These are phyloP conservation scores for Cytospora piceae DNA, from an alignment of 2,329 filamentous ascomycete species.

Conservation along the genomic window DNA sequence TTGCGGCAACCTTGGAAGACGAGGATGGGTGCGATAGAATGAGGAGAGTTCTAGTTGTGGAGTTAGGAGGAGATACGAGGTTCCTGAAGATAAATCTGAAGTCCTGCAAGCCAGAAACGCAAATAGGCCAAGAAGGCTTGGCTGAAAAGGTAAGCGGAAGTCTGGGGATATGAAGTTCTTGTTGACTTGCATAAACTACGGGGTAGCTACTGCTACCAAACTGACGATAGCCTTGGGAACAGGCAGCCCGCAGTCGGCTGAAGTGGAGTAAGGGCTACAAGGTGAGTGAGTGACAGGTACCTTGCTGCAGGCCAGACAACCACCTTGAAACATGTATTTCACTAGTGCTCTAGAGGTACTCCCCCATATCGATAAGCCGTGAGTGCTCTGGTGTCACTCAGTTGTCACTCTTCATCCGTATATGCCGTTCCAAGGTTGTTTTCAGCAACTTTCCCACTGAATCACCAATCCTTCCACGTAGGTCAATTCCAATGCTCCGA, in stretches of 20 bases:
- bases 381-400: not conserved
- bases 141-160: not conserved
- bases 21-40: not conserved
- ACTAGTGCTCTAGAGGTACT: not conserved
- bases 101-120: constrained; percentile 14
- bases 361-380: not conserved
- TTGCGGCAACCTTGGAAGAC: constrained; percentile 3
- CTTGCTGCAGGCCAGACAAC: not conserved
- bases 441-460: not conserved
- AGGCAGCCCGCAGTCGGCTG: not conserved
- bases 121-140: constrained; percentile 10
- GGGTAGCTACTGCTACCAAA: not conserved
- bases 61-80: not conserved
- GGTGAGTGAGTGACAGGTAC: not conserved
- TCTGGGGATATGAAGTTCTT: not conserved
- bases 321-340: not conserved
- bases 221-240: constrained; percentile 6
- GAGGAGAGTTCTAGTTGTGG: not conserved
- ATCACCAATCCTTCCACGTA: not conserved
- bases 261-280: not conserved
- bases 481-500: not conserved
- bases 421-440: not conserved
- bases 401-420: not conserved
- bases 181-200: constrained; percentile 7
- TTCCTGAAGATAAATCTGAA: not conserved